Evolutionary conservation across 2,329 filamentous ascomycete species (phyloP).

Genomic region (Magnaporthiopsis rhizophila): DNA sequence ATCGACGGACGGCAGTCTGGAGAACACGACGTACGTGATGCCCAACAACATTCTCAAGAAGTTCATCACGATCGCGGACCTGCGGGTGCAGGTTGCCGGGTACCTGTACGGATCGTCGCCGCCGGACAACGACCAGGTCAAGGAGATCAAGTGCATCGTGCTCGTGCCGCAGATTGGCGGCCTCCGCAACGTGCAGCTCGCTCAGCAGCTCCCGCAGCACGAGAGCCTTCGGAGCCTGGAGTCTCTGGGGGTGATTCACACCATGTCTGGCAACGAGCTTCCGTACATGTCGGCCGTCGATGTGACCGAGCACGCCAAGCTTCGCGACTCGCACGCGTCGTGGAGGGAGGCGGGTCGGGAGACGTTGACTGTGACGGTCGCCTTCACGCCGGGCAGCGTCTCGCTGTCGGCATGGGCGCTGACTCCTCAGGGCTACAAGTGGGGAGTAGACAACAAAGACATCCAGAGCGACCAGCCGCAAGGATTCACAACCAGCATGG

Average conservation of each 20-base stretch:
- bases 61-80: conserved; percentile 94
- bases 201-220: conserved; percentile 83
- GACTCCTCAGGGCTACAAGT: conserved; percentile 87
- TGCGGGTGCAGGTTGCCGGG: conserved; percentile 91
- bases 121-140: conserved; percentile 90
- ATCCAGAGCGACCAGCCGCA: conserved; percentile 85
- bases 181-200: conserved; percentile 83
- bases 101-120: conserved; percentile 92
- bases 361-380: conserved; percentile 89
- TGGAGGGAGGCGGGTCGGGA: conserved; percentile 62
- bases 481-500: conserved; percentile 86
- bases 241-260: conserved; percentile 91
- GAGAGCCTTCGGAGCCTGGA: conserved; percentile 82
- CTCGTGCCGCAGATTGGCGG: conserved; percentile 97
- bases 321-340: conserved; percentile 72
- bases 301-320: conserved; percentile 84
- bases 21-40: conserved; percentile 95
- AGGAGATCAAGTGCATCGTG: conserved; percentile 93
- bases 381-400: conserved; percentile 93
- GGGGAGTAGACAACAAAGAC: conserved; percentile 95
- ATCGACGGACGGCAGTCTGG: conserved; percentile 74
- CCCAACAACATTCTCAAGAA: conserved; percentile 97
- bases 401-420: conserved; percentile 90
- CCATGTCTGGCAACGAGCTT: conserved; percentile 86
- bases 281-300: conserved; percentile 95